Evolutionary conservation across 129 eudicot genomes (phyloP), one percentile per base, ranked within the genome.

Genomic region (Escallonia rubra): DNA sequence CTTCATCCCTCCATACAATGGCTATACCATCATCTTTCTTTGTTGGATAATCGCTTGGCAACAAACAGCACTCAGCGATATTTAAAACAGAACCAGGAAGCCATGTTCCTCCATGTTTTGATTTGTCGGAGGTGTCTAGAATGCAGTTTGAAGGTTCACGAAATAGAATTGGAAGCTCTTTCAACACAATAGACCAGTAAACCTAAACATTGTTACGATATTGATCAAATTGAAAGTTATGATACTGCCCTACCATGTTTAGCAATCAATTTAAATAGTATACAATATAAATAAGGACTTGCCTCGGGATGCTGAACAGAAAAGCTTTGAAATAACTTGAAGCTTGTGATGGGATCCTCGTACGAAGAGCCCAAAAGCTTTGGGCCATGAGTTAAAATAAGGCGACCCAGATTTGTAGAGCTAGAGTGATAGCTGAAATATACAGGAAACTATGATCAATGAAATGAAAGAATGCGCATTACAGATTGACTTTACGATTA

Each of bases 1-100:
- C 80, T 85, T 94, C 99, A 73, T 89, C 88, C 72, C 87, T 78
- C 99, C 99, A 89, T 48, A 86, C 83, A 42, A 94, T 75, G 6
- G 99, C 96, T 55, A 94, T 45, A 51, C 81, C 76, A 49, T 84
- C 79, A 52, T 86, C 85, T 61, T 65, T 79, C 70, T 86, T 84
- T 52, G 75, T 71, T 1, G 76, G 70, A 76, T 72, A 70, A 72
- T 4, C 66, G 57, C 82, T 79, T 14, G 99, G 56, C 53, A 66
- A 47, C 70, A 94, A 74, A 75, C 99, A 94, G 66, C 96, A 89
- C 59, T 94, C 96, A 0, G 99, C 89, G 57, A 89, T 85, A 83
- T 94, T 94, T 48, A 89, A 51, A 64, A 87, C 79, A 2, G 97
- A 76, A 58, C 92, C 93, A 47, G 96, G 96, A 72, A 94, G 78